Evolutionary conservation across 2,329 filamentous ascomycete genomes (phyloP).

Genomic region (Colletotrichum scovillei): DNA sequence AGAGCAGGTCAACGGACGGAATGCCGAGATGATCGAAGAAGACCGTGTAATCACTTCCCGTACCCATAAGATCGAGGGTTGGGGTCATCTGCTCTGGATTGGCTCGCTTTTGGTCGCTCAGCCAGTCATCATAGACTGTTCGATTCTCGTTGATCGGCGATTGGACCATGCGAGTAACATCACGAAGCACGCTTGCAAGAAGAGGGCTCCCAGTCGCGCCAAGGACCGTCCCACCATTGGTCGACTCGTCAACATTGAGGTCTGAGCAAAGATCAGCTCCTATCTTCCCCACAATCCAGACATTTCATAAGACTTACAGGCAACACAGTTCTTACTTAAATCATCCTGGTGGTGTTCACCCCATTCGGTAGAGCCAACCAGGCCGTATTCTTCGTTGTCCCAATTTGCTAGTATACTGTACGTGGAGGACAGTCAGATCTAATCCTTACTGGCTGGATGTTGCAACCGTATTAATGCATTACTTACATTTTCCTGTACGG

Average conservation of each 20-base stretch:
- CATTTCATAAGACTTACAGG: too few species aligned
- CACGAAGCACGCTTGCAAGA: conserved; percentile 67
- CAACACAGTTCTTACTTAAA: conserved; percentile 50
- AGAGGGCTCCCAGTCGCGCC: conserved; percentile 67
- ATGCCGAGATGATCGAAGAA: conserved; percentile 70
- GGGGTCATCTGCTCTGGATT: too few species aligned
- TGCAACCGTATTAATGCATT: too few species aligned
- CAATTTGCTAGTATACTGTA: conserved; percentile 68
- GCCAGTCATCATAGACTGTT: conserved; percentile 58
- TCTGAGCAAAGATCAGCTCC: too few species aligned
- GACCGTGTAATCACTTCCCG: conserved; percentile 69
- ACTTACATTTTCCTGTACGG: too few species aligned
- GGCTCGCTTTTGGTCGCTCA: background rate
- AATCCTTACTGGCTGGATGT: too few species aligned
- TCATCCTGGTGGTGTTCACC: conserved; percentile 78
- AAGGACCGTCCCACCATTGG: conserved; percentile 67
- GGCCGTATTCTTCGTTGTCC: conserved; percentile 76
- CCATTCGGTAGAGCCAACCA: conserved; percentile 79
- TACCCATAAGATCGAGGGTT: conserved; percentile 63
- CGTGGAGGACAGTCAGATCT: too few species aligned
- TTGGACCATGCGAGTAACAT: conserved; percentile 60
- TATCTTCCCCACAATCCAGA: too few species aligned
- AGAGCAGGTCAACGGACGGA: conserved; percentile 64
- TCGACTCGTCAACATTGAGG: conserved; percentile 40
- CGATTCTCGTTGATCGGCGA: conserved; percentile 60